Percentiles rank a stretch among this genome's conserved stretches.
Conservation (phyloP, 371 early-diverging fungal species). For the Mucor circinelloides region DNA sequence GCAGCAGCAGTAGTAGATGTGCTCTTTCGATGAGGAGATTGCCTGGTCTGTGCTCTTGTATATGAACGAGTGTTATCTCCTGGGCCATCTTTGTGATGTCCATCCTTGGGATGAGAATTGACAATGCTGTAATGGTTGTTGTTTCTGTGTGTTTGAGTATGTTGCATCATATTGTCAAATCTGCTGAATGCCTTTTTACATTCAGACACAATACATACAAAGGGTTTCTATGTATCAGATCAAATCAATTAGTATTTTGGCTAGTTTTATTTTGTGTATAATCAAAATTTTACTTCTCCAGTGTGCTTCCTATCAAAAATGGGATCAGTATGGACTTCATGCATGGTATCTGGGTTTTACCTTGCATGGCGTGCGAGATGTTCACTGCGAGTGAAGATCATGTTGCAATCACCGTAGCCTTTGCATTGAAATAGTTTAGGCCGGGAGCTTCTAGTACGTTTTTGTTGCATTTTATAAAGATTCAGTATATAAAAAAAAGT, state of each 20-base stretch:
- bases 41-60: conserved; percentile 17
- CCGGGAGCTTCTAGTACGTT: conserved; percentile 18
- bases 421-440: conserved; percentile 61
- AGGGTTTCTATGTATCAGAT: conserved; percentile 43
- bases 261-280: background rate
- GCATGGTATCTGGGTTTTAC: conserved; percentile 25
- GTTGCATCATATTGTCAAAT: conserved; percentile 70
- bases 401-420: conserved; percentile 61
- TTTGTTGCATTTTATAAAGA: conserved; percentile 9
- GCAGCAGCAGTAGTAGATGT: background rate
- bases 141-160: conserved; percentile 59
- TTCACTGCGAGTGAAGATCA: conserved; percentile 66
- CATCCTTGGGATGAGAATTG: background rate
- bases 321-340: background rate
- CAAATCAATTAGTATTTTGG: background rate
- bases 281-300: conserved; percentile 47
- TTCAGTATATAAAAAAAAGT: background rate
- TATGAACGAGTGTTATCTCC: background rate
- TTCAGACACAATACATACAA: conserved; percentile 55
- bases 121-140: background rate
- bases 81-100: background rate
- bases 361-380: conserved; percentile 63
- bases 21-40: background rate
- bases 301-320: conserved; percentile 54
- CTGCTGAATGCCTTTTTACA: conserved; percentile 61